Base-by-base conservation (phyloP, 2,329 filamentous ascomycete genomes). In the Paradendryphiella salina region DNA sequence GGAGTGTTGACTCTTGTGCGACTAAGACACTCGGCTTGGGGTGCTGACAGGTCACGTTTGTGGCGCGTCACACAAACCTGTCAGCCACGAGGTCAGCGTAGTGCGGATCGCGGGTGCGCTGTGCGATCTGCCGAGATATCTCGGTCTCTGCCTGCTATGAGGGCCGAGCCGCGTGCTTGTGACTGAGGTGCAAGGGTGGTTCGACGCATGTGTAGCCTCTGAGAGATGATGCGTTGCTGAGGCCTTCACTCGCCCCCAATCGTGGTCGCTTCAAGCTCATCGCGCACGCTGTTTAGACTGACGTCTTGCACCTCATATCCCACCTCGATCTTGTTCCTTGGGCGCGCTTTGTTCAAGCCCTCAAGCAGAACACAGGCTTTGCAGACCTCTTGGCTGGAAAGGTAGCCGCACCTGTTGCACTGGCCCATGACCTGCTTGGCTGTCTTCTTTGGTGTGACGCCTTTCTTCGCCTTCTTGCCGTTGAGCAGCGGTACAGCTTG, bases 321-420 rank as follows among this genome's bases (percentile, higher is more conserved):
- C 1, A 73, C 57, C 26, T 72, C 66, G 33, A 74, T 69, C 10
- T 34, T 49, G 23, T 67, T 69, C 61, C 75, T 76, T 0, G 79
- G 78, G 9, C 78, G 61, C 55, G 78, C 83, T 65, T 94, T 96
- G 70, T 99, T 99, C 39, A 99, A 73, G 0, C 88, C 90, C 63
- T 97, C 92, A 2, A 99, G 81, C 36, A 99, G 77, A 55, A 86
- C 87, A 71, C 94, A 99, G 0, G 94, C 94, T 74, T 99, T 96
- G 75, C 94, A 99, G 32, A 96, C 84, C 23, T 84, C 83, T 73
- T 99, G 94, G 64, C 92, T 96, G 2, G 94, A 96, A 73, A 99
- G 88, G 71, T 97, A 99, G 11, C 94, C 94, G 64, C 94, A 99
- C 44, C 84, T 86, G 66, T 87, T 84, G 68, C 94, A 99, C 57